Conservation (phyloP, 352 stramenopile genomes). For the Pythium dissimile region DNA sequence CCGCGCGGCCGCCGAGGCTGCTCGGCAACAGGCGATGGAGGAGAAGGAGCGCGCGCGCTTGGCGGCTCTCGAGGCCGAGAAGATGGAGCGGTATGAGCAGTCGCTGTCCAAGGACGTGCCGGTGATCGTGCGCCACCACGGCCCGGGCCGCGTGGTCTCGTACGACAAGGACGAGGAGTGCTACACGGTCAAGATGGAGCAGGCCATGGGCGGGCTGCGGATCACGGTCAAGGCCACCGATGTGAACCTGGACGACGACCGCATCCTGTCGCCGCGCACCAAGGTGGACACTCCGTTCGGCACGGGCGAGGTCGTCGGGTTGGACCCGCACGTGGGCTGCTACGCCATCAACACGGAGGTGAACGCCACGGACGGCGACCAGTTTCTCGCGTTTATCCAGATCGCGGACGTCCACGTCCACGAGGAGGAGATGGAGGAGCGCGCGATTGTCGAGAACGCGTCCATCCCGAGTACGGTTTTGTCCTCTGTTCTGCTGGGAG, state of each 20-base stretch:
- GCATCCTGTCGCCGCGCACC: constrained; percentile 80
- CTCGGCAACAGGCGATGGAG: constrained; percentile 33
- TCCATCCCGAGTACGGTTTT: constrained; percentile 62
- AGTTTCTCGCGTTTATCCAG: constrained; percentile 83
- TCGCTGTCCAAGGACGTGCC: constrained; percentile 84
- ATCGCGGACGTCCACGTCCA: constrained; percentile 70
- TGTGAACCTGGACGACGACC: constrained; percentile 80
- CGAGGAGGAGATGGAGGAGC: constrained; percentile 70
- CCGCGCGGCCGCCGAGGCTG: constrained; percentile 38
- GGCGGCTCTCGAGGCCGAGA: constrained; percentile 54
- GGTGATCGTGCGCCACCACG: constrained; percentile 73
- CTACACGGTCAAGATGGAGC: constrained; percentile 71
- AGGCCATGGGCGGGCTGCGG: constrained; percentile 55
- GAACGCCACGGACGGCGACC: constrained; percentile 64
- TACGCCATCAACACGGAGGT: constrained; percentile 87
- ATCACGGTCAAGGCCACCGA: constrained; percentile 70
- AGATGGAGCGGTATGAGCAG: constrained; percentile 83
- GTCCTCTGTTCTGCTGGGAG: background rate
- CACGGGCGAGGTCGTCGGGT: constrained; percentile 72
- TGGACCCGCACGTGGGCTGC: constrained; percentile 86
- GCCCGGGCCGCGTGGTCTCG: constrained; percentile 62
- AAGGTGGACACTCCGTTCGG: constrained; percentile 85
- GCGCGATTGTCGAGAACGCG: constrained; percentile 76
- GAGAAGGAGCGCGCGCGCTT: constrained; percentile 47
- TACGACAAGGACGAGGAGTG: constrained; percentile 81